Base-by-base conservation (phyloP, 129 eudicot genomes). In the Flaveria ramosissima region DNA sequence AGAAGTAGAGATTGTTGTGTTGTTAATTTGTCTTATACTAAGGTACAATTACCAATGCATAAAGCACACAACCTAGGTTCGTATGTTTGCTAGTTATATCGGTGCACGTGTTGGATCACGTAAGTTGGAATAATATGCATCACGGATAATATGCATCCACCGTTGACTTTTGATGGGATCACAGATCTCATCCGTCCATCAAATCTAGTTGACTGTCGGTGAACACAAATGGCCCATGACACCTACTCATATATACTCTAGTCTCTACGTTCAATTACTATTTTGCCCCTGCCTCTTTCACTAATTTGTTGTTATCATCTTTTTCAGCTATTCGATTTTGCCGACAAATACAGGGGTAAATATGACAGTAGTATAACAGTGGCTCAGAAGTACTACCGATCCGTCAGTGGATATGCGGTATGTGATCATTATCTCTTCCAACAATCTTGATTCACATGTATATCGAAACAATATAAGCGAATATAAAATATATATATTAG, bases 291-390 rank as follows among this genome's bases (percentile, higher is more conserved):
- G 68, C 68, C 71, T 19, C 92, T 13, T 24, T 88, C 68, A 75
- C 82, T 71, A 84, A 88, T 55, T 84, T 88, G 6, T 46, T 73
- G 15, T 85, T 73, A 75, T 80, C 23, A 20, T 48, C 17, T 42
- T 68, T 24, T 85, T 85, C 88, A 90, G 96, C 83, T 90, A 45
- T 90, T 90, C 73, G 93, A 86, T 81, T 90, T 90, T 70, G 96
- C 85, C 12, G 96, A 90, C 81, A 88, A 84, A 50, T 90, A 48
- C 76, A 86, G 92, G 66, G 97, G 97, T 9, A 89, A 80, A 75
- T 92, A 92, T 16, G 92, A 92, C 56, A 70, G 53, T 13, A 85
- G 88, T 47, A 80, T 92, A 12, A 82, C 75, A 16, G 90, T 70
- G 59, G 97, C 85, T 6, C 83, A 86, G 42, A 87, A 84, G 57